Evolutionary conservation across 805 yeast genomes (phyloP), one percentile per base, ranked within the genome.

Genomic region (Hanseniaspora jakobsenii): DNA sequence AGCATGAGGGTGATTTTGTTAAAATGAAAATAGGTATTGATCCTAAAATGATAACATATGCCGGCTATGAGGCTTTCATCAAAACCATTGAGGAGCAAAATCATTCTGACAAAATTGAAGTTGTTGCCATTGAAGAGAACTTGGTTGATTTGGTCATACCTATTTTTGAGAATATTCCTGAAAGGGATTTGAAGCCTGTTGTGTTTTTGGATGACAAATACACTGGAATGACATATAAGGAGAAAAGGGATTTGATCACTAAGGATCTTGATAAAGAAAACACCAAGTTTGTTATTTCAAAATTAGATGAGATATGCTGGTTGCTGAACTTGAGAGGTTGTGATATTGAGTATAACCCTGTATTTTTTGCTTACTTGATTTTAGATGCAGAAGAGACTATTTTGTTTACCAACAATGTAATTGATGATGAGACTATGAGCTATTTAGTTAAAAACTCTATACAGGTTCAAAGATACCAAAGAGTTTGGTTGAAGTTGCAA

Each of bases 241-340:
- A 71, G 2, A 91, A 91, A 59, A 61, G 83, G 32, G 55, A 54
- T 1, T 10, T 10, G 2, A 21, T 44, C 9, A 12, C 38, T 14
- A 22, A 17, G 13, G 27, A 21, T 12, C 22, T 44, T 12, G 29
- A 14, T 19, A 22, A 30, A n/a, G 7, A 38, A 5, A 29, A 22
- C 21, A 18, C 18, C 8, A 42, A 74, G 2, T 66, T 83, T 36
- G 64, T 86, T 12, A 66, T 83, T 3, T 68, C 77, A n/a, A 77
- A 86, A 1, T 62, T 87, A 42, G 96, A 89, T 63, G 95, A 87
- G 52, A 75, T 86, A 50, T 91, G 94, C 6, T 87, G 95, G 95
- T 63, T 86, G 34, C 71, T 86, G 56, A 89, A 89, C 56, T 63
- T 89, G 46, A 74, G 98, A 51, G 83, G 87, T 4, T 72, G 70